phyloP scores from a whole-genome alignment of 2,329 filamentous ascomycete species.

The Ampelomyces quisqualis region DNA sequence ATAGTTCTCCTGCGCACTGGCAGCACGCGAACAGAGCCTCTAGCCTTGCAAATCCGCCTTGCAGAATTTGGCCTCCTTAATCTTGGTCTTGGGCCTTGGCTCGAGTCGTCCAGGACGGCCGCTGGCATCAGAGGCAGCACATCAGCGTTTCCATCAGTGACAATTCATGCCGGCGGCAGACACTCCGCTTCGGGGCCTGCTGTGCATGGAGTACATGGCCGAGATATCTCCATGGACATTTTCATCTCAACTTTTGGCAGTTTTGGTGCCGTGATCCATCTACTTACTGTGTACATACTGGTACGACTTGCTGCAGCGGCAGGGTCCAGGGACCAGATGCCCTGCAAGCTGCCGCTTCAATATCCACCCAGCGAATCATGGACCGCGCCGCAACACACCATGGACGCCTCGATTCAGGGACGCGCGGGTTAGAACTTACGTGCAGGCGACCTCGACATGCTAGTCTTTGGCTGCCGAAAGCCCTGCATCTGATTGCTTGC shows the following conservation, averaged over 20 bases:
- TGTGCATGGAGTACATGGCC: too few species aligned
- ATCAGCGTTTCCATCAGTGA: too few species aligned
- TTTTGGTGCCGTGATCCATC: too few species aligned
- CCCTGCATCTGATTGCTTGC: constrained; percentile 25
- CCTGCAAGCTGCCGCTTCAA: constrained; percentile 32
- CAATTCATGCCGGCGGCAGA: too few species aligned
- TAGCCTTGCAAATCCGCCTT: constrained; percentile 10
- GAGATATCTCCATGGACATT: constrained; percentile 31
- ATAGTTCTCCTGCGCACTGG: constrained; percentile 28
- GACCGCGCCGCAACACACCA: constrained; percentile 19
- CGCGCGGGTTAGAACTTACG: constrained; percentile 35
- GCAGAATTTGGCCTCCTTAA: too few species aligned
- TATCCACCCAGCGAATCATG: constrained; percentile 34
- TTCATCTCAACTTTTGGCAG: constrained; percentile 29
- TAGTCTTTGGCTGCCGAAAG: constrained; percentile 22
- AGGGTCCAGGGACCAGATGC: constrained; percentile 22
- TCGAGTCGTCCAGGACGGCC: not conserved
- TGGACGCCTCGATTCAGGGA: constrained; percentile 37
- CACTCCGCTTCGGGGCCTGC: too few species aligned
- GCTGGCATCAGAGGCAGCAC: too few species aligned
- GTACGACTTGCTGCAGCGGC: constrained; percentile 27
- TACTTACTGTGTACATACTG: too few species aligned
- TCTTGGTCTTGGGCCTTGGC: constrained; percentile 8
- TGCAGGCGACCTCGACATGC: constrained; percentile 11
- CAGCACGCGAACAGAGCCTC: constrained; percentile 25